phyloP scores from a whole-genome alignment of 1,284 basidiomycete genomes.

The Ceraceosorus guamensis region DNA sequence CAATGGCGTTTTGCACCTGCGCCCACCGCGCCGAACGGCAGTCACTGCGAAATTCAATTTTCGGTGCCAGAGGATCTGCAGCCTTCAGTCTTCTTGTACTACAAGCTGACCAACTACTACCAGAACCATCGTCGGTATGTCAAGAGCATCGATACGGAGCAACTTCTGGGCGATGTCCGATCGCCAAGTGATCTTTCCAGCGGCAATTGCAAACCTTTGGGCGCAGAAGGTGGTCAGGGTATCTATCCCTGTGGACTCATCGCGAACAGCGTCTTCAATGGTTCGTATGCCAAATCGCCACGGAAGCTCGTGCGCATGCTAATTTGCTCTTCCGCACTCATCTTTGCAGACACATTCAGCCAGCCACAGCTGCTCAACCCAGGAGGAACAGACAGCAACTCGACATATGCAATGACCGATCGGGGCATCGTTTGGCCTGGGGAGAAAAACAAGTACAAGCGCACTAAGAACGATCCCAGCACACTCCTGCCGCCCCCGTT shows the following conservation, averaged over 20 bases:
- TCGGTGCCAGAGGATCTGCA: slow-evolving; percentile 67
- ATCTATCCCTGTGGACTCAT: slow-evolving; percentile 91
- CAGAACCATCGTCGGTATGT: slow-evolving; percentile 99
- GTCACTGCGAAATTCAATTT: slow-evolving; percentile 40
- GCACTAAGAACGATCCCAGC: slow-evolving; percentile 49
- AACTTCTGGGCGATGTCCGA: slow-evolving; percentile 71
- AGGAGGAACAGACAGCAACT: slow-evolving; percentile 50
- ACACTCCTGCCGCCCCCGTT: slow-evolving; percentile 86
- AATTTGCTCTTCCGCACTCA: not conserved
- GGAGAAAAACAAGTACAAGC: slow-evolving; percentile 76
- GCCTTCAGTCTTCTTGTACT: slow-evolving; percentile 81
- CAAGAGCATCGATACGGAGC: slow-evolving; percentile 76
- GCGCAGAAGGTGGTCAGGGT: slow-evolving; percentile 36
- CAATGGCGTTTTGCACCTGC: slow-evolving; percentile 5
- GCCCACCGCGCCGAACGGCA: slow-evolving; percentile 9
- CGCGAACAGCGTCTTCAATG: slow-evolving; percentile 97
- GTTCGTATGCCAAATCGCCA: slow-evolving; percentile 51
- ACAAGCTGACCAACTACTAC: slow-evolving; percentile 67
- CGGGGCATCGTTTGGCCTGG: slow-evolving; percentile 88
- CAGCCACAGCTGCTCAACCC: slow-evolving; percentile 60
- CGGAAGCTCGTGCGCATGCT: not conserved
- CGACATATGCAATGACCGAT: slow-evolving; percentile 67
- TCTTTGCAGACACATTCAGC: slow-evolving; percentile 65
- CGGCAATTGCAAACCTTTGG: slow-evolving; percentile 86
- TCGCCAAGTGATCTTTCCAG: slow-evolving; percentile 50